Evolutionary conservation across 23 red algal species (phyloP).

Genomic region (Gracilariopsis chorda): DNA sequence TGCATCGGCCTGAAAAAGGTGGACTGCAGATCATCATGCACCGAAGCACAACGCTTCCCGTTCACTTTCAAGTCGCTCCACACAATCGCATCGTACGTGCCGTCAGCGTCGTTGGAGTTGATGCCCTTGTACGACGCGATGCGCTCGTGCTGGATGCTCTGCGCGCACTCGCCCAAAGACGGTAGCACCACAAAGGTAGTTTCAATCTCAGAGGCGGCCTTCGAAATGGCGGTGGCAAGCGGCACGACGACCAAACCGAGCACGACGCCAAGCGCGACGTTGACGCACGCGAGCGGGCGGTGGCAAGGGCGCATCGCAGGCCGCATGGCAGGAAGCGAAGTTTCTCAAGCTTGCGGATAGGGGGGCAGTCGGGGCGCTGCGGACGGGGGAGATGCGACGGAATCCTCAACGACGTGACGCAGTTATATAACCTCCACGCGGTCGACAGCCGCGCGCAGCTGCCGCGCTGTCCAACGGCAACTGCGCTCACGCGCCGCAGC

Average conservation of each 20-base stretch:
- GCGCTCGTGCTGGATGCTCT: not conserved
- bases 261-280: too few relatives aligned
- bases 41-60: not conserved
- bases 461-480: not conserved
- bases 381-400: too few relatives aligned
- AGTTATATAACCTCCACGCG: too few relatives aligned
- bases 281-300: too few relatives aligned
- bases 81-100: not conserved
- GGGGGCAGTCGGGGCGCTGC: too few relatives aligned
- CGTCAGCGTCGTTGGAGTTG: not conserved
- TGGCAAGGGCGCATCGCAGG: too few relatives aligned
- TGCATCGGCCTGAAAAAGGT: not conserved
- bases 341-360: too few relatives aligned
- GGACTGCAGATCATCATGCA: not conserved
- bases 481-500: not conserved
- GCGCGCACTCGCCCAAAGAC: not conserved
- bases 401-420: too few relatives aligned
- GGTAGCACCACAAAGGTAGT: not conserved
- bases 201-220: not conserved
- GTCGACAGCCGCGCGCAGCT: too few relatives aligned
- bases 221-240: not conserved
- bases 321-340: too few relatives aligned
- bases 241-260: too few relatives aligned
- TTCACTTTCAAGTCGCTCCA: not conserved
- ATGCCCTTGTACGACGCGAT: not conserved